Evolutionary conservation across 345 rosid genomes (phyloP), one percentile per base, ranked within the genome.

Genomic region (Syzygium jambos): DNA sequence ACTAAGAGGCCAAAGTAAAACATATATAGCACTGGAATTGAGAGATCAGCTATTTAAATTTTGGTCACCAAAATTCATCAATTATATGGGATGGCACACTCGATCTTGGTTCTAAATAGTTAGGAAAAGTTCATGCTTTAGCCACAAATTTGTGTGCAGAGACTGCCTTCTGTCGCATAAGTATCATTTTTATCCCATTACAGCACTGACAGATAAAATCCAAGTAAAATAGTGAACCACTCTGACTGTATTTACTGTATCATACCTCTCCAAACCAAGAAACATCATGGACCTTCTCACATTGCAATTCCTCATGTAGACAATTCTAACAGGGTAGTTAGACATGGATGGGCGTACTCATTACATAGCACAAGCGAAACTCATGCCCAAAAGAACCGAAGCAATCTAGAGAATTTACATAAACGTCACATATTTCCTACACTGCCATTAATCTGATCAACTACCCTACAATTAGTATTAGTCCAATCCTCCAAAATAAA

Each of bases 301-400:
- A 0, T 11, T 34, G 46, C 78, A 68, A 68, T 30, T 68, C 78
- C 46, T 30, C 78, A 34, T 34, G 23, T 34, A 22, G 80, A 73
- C 27, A 49, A 73, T 49, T 38, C 80, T 73, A 19, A 73, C 49
- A 34, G 5, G 17, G 78, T 68, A 17, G 23, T 65, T 30, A 34
- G 25, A 73, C 13, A 1, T 9, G 80, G 80, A 73, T 9, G 19
- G 4, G 80, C 34, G 49, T 19, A 5, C 80, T 38, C 27, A 19
- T 38, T 73, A 34, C 27, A 73, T 38, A 34, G 49, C 80, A 73
- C 22, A 68, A 34, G 80, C 1, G 80, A 73, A 34, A 73, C 49
- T 73, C 34, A 21, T 1, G 46, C 0, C 0, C 25, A 38, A 30
- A 2, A 73, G 25, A 17, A 68, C 46, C 2, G 23, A 68, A 73